These are phyloP conservation scores for Pisolithus sp. DNA, from an alignment of 768 basidiomycete genomes.

Conservation along the genomic window DNA sequence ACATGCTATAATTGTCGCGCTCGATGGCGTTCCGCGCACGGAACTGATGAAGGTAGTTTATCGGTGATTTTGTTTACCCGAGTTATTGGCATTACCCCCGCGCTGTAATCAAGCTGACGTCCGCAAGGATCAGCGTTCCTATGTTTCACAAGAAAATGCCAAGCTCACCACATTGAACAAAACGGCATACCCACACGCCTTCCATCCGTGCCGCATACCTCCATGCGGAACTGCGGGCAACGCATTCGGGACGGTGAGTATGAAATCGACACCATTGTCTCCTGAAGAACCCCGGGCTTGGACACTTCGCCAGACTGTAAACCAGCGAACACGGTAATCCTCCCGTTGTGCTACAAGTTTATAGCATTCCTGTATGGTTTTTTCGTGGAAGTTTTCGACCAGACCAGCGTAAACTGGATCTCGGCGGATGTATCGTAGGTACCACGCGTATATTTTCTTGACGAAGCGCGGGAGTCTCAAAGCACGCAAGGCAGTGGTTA, in stretches of 20 bases:
- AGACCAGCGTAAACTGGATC: slow-evolving; percentile 51
- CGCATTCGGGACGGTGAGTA: slow-evolving; percentile 57
- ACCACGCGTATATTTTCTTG: slow-evolving; percentile 44
- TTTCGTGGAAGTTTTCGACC: slow-evolving; percentile 42
- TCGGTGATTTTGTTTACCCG: slow-evolving; percentile 32
- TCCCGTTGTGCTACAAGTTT: slow-evolving; percentile 41
- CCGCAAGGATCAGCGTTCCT: not conserved
- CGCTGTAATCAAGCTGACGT: slow-evolving; percentile 37
- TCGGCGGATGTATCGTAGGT: slow-evolving; percentile 43
- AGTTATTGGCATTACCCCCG: slow-evolving; percentile 41
- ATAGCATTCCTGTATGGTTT: slow-evolving; percentile 46
- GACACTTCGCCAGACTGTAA: slow-evolving; percentile 26
- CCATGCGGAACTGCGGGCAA: slow-evolving; percentile 53
- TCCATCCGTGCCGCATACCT: slow-evolving; percentile 46
- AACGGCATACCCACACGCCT: slow-evolving; percentile 58
- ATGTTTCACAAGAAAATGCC: not conserved
- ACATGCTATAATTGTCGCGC: slow-evolving; percentile 35
- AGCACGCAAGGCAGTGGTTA: slow-evolving; percentile 33
- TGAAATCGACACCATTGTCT: slow-evolving; percentile 51
- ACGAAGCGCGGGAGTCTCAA: slow-evolving; percentile 43
- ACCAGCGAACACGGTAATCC: slow-evolving; percentile 36
- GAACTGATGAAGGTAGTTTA: slow-evolving; percentile 16
- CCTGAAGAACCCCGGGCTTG: slow-evolving; percentile 18
- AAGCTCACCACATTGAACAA: slow-evolving; percentile 57
- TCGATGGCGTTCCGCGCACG: slow-evolving; percentile 32